Evolutionary conservation across 768 basidiomycete species (phyloP), one percentile per base, ranked within the genome.

Genomic region (Tricholoma furcatifolium): DNA sequence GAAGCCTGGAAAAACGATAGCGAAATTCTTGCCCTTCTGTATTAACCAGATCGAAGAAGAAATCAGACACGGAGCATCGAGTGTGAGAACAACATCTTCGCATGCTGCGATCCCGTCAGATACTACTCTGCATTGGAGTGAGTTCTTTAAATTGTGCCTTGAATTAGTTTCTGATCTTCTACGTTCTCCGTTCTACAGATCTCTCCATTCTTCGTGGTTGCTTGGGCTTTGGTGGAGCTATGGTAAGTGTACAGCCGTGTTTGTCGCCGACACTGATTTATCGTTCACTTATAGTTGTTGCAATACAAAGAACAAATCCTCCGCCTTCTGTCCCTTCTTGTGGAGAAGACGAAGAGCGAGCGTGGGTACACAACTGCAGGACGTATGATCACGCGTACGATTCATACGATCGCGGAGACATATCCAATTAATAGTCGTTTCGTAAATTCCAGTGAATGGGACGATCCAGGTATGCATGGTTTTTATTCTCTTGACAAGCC

Each of bases 121-220:
- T 60, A 92, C 91, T 6, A 93, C 92, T 6, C 73, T 98, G 47
- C 94, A 97, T 66, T 97, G 94, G 91, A 94, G 91, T 92, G 62
- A 70, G 84, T 61, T 47, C 30, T 27, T 27, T 4, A 4, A 7
- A 27, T 27, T 27, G 27, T 44, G 32, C 21, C 20, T 31, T 42
- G 5, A 5, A 17, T 24, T 14, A 0, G 42, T 30, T 38, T 50
- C 41, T 40, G 10, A 44, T 44, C 11, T n/a, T n/a, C n/a, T n/a
- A n/a, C n/a, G n/a, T 51, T 17, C 34, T 48, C 31, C 18, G 10
- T 12, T 31, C 30, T 17, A 10, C 57, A 91, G 91, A 93, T 67
- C 77, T 94, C 67, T 77, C 86, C 6, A 88, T 96, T 36, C 74
- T 96, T 20, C 83, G 89, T 40, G 93, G 91, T 40, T 88, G 87